Base-by-base conservation (phyloP, 2,329 filamentous ascomycete genomes). In the Decorospora gaudefroyi region DNA sequence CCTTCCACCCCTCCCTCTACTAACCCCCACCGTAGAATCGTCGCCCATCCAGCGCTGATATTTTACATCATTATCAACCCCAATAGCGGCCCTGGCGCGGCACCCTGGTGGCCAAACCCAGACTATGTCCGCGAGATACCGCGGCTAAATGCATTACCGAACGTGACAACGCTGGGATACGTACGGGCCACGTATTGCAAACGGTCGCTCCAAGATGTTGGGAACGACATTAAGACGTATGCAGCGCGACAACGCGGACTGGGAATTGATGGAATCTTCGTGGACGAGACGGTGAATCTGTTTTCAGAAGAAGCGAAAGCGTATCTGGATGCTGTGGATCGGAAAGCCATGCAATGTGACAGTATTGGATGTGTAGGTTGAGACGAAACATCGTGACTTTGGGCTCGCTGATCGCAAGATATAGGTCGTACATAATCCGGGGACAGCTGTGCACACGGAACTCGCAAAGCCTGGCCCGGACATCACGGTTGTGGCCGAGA, bases 61-160 rank as follows among this genome's bases (percentile, higher is more conserved):
- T 80, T 80, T 54, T 74, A 78, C n/a, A 67, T 79, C 3, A 71
- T 76, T 35, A 71, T 79, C 38, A 81, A 80, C 39, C 75, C 74
- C 53, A 71, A 68, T 45, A 66, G 43, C 28, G 80, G 67, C 48
- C 79, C 73, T 55, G 79, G 77, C 54, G 68, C 54, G 16, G 47
- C 64, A 12, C 57, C 71, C 4, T 60, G 76, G 55, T 60, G 75
- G 56, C 75, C 75, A 1, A 76, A 77, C 59, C 64, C 57, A 21
- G 76, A 76, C 53, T 78, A 77, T 51, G 66, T 71, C 3, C 67
- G 68, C 4, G 74, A 76, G 41, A 68, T 77, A 17, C 66, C 70
- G 11, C 66, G 59, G 29, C 61, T 78, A 22, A 68, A 67, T 31
- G 58, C 64, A 8, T 62, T 69, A 35, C 53, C 72, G 35, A 81